Evolutionary conservation across 225 moss, liverwort and hornwort genomes (phyloP), one percentile per base, ranked within the genome.

Genomic region (Bryum argenteum): DNA sequence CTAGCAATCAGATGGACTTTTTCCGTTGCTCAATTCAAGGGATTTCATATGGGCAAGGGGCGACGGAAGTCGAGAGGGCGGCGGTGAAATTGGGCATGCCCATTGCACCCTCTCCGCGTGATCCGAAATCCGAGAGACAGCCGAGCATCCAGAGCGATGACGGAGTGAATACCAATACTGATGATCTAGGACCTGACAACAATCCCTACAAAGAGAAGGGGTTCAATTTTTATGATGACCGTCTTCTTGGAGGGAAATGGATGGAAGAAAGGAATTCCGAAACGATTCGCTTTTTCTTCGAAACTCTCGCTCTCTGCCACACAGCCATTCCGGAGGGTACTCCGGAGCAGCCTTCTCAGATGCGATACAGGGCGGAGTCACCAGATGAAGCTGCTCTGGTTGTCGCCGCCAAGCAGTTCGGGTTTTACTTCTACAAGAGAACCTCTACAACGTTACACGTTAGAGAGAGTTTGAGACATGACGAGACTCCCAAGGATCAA

Each of bases 381-480:
- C 96, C 96, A 18, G 96, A 96, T 67, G 93, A 96, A 67, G 88
- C 87, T 47, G 93, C 96, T n/a, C 87, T 96, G 16, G 93, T 96
- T 40, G 91, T 96, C 18, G 96, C 96, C 45, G 91, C 96, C 21
- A 93, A 93, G 79, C 85, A 93, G 55, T 96, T 91, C 77, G 96
- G 93, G 12, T 93, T 96, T 47, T 91, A 81, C 24, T 96, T 96
- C 67, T 91, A 82, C 21, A 93, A 90, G 65, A 72, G 75, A 54
- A 90, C 90, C 10, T 89, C 96, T 1, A 79, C 89, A 19, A 61
- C 79, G 11, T 15, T 96, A 21, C 70, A 72, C 47, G 74, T 96
- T 4, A 76, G 87, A 22, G 91, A 91, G 77, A 47, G 82, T 43
- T 61, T 51, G 53, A 80, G 83, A 51, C 70, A 69, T 37, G 53